Evolutionary conservation across 2,329 filamentous ascomycete genomes (phyloP), one percentile per base, ranked within the genome.

Genomic region (Aspergillus felis): DNA sequence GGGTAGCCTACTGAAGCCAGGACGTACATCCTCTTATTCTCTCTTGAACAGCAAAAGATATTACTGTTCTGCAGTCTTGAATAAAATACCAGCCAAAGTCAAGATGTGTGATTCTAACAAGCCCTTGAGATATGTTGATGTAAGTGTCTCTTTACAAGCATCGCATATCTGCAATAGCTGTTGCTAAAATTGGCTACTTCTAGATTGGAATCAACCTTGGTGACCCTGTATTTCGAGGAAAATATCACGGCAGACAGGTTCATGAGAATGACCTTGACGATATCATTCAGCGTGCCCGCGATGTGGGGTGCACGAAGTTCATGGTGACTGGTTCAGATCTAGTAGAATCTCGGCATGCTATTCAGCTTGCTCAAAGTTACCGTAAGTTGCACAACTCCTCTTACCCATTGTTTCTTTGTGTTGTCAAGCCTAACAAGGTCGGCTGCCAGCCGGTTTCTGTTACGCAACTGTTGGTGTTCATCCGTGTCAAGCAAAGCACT

Each of bases 401-500:
- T 22, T 12, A 49, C 29, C 46, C 38, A 50, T 53, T 17, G 44
- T 35, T 54, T 51, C 47, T 55, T 66, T 29, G 67, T 54, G 20
- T 10, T 27, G n/a, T 32, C 22, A 57, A 51, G 60, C 48, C 62
- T 57, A 42, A 64, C 59, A 38, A 58, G 24, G 47, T 29, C 53
- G 9, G 29, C 22, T 53, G 29, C 7, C 62, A 92, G 90, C 91
- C 24, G 89, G 88, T 22, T 83, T 86, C 35, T 91, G 96, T 68
- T 99, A 91, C 74, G 87, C 89, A 24, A 99, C 94, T 1, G 87
- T 96, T 9, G 94, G 94, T 62, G 91, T 99, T 47, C 94, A 99
- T 72, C 94, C 94, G 14, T 99, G 94, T 76, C 89, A 86, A 62
- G 90, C 90, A 64, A 85, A 88, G 61, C 85, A 89, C 54, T 96